Percentiles rank a stretch among this genome's conserved stretches.
phyloP scores from a whole-genome alignment of 2,329 filamentous ascomycete genomes.

The Celoporthe dispersa region DNA sequence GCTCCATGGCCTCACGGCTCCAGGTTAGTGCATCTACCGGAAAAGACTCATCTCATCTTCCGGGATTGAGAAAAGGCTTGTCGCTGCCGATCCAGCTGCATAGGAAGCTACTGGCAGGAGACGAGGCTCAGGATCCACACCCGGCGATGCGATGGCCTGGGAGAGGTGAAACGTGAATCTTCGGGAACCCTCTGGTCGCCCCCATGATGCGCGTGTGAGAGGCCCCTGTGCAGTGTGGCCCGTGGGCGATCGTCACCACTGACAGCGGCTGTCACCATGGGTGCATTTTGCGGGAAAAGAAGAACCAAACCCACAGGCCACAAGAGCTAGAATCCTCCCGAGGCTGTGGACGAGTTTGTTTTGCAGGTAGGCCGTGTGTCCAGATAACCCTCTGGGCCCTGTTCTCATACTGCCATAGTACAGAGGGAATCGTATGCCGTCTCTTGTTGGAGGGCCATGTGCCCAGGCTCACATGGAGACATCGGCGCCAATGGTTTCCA shows the following conservation, averaged over 20 bases:
- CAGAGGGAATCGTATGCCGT: neutral
- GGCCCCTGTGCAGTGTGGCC: neutral
- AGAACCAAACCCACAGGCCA: neutral
- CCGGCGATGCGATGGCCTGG: neutral
- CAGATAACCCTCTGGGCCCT: neutral
- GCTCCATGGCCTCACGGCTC: neutral
- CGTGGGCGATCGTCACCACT: neutral
- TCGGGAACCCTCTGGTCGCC: neutral
- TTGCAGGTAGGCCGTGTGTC: neutral
- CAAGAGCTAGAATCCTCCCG: neutral
- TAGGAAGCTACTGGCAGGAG: neutral
- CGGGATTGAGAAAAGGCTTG: neutral
- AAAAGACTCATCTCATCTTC: neutral
- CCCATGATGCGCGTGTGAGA: neutral
- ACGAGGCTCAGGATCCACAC: neutral
- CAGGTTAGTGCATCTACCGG: neutral
- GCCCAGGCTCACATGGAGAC: constrained; percentile 15
- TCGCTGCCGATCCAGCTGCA: neutral
- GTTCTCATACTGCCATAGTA: neutral
- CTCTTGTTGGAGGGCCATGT: neutral
- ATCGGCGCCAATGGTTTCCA: constrained; percentile 14
- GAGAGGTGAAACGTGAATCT: neutral
- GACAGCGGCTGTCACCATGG: constrained; percentile 9
- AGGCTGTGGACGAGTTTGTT: neutral
- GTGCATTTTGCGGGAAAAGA: neutral